Evolutionary conservation across 116 monocot species (phyloP), one percentile per base, ranked within the genome.

Genomic region (Iris pallida): DNA sequence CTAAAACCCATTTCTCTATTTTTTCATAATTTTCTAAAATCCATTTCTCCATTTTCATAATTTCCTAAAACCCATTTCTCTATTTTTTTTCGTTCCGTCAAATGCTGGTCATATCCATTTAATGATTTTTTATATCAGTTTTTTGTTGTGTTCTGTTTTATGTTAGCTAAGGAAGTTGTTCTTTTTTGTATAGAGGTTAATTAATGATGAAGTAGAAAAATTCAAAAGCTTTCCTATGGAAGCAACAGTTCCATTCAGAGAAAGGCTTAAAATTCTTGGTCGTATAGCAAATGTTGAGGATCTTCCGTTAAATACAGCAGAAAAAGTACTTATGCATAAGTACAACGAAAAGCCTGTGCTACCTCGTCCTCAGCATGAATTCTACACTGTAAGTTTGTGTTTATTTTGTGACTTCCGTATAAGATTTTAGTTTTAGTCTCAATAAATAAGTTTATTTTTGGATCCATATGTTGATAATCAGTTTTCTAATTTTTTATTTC

Each of bases 281-380:
- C 81, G 84, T 49, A 73, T 93, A 41, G 83, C 63, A 42, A 99
- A 99, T 88, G 42, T 88, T 49, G 90, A 99, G 0, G 90, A 93
- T 66, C 90, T 99, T 68, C 93, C 88, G 67, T 76, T 93, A 69
- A 99, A 75, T 73, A 76, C 80, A 48, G 84, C 99, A 59, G 99
- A 99, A 64, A 86, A 82, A 79, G 86, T 90, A 70, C 79, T 99
- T 55, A 93, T 99, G 93, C 81, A 88, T 81, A 88, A 94, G 65
- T 99, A 99, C 68, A 99, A 99, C 79, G 94, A 99, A 65, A 99
- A 93, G 76, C 99, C 99, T 53, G 83, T 93, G 57, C 90, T 99
- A 51, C 86, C 99, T 74, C 90, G 99, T 73, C 99, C 99, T 40
- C 99, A 99, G 40, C 99, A 99, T 73, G 94, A 93, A 12, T 99